Base-by-base conservation (phyloP, 2,329 filamentous ascomycete species). In the Ceratocystis ficicola region DNA sequence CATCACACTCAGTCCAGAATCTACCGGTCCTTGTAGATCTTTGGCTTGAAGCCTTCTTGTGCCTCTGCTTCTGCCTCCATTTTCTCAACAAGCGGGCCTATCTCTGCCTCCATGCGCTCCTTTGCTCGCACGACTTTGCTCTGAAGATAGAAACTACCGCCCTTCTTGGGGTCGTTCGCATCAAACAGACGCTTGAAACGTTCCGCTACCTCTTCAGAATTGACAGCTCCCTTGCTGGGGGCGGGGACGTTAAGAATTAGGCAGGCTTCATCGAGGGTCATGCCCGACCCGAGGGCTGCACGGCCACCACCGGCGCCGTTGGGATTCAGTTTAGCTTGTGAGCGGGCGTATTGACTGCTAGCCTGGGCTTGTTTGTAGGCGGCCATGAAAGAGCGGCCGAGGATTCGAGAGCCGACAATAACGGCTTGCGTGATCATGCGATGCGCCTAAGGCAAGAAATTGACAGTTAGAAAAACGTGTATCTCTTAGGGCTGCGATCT, bases 111-210 rank as follows among this genome's bases (percentile, higher is more conserved):
- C 77, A 99, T 88, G 69, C 94, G 81, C 78, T 99, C 93, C 72
- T 93, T 84, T 67, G 94, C 94, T 69, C 94, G 82, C 71, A 97
- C 77, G 65, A 99, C 85, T 79, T 99, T 99, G 81, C 93, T 97
- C 78, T 99, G 94, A 62, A 99, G 81, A 76, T 99, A 99, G 77
- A 99, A 99, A 72, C 91, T 96, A 64, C 94, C 94, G 44, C 94
- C 94, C 73, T 96, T 96, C 76, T 95, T 82, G 10, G 94, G 93
- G 70, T 99, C 89, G 78, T 99, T 99, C 71, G 84, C 79, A 76
- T 99, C 94, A 74, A 96, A 99, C 61, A 99, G 79, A 70, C 87
- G 86, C 83, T 97, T 97, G 81, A 97, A 99, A 65, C 91, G 83
- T 71, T 88, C 85, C 77, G 88, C 86, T 65, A 96, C 86, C 70